phyloP scores from a whole-genome alignment of 2,329 filamentous ascomycete species.

The Alternaria sp. region DNA sequence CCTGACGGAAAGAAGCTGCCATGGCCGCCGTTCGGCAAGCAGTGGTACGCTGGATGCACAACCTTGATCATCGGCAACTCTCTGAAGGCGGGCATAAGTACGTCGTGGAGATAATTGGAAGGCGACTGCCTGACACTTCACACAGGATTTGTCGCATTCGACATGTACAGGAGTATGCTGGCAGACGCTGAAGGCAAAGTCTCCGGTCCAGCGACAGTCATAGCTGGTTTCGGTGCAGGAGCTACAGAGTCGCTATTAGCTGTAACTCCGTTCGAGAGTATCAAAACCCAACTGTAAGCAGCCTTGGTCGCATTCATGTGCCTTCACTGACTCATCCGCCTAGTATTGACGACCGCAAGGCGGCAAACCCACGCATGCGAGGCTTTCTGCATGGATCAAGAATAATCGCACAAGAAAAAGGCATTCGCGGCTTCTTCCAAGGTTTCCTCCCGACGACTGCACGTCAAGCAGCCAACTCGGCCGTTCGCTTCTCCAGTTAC shows the following conservation, averaged over 20 bases:
- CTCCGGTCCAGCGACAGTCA: slow-evolving; percentile 85
- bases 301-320: background rate
- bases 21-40: slow-evolving; percentile 89
- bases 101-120: slow-evolving; percentile 43
- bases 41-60: slow-evolving; percentile 98
- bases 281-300: slow-evolving; percentile 84
- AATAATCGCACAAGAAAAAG: slow-evolving; percentile 86
- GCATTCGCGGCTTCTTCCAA: slow-evolving; percentile 92
- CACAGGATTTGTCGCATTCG: slow-evolving; percentile 89
- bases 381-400: slow-evolving; percentile 91
- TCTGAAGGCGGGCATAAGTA: slow-evolving; percentile 92
- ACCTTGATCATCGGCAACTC: slow-evolving; percentile 97
- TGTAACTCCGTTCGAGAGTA: slow-evolving; percentile 95
- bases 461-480: slow-evolving; percentile 91
- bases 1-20: slow-evolving; percentile 84
- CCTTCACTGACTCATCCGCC: background rate
- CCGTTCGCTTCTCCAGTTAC: slow-evolving; percentile 88
- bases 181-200: slow-evolving; percentile 86
- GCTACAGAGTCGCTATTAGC: slow-evolving; percentile 92
- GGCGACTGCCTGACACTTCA: slow-evolving; percentile 5
- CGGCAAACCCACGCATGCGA: slow-evolving; percentile 80
- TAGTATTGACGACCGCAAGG: slow-evolving; percentile 94
- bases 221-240: slow-evolving; percentile 92
- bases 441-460: slow-evolving; percentile 95
- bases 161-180: slow-evolving; percentile 86